phyloP scores from a whole-genome alignment of 225 moss, liverwort and hornwort species.

The Asterella californica region DNA sequence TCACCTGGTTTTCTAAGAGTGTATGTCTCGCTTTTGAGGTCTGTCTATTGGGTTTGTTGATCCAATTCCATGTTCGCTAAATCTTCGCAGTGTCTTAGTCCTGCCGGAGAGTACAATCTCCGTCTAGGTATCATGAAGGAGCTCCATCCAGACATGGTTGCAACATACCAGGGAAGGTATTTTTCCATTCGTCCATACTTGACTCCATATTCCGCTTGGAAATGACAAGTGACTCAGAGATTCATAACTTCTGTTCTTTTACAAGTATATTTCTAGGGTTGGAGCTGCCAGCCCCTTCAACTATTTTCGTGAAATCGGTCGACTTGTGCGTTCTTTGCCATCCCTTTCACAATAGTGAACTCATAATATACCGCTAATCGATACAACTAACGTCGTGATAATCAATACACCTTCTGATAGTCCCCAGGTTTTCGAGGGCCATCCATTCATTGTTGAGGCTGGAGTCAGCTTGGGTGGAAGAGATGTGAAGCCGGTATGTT shows the following conservation, averaged over 20 bases:
- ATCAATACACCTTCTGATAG: conserved; percentile 37
- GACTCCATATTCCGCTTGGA: too few species aligned
- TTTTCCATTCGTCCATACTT: neutral
- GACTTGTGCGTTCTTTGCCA: neutral
- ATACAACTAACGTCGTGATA: neutral
- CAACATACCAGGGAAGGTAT: conserved; percentile 96
- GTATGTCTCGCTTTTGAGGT: neutral
- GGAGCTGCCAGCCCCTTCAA: neutral
- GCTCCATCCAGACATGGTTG: conserved; percentile 90
- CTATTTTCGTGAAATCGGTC: neutral
- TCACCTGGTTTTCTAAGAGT: neutral
- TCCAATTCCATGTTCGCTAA: neutral
- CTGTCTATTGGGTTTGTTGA: neutral
- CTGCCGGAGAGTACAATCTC: conserved; percentile 96
- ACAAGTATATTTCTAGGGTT: neutral
- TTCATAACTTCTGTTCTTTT: neutral
- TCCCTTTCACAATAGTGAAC: neutral
- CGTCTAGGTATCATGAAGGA: conserved; percentile 99
- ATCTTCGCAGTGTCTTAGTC: conserved; percentile 82
- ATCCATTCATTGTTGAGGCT: conserved; percentile 93
- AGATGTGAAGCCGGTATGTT: conserved; percentile 85
- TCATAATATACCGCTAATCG: too few species aligned
- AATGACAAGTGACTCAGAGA: neutral
- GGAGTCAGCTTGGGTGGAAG: conserved; percentile 97
- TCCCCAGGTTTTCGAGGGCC: conserved; percentile 96